A percentile compares a stretch with the other conserved stretches of the same genome.
Conservation (phyloP, 2,329 filamentous ascomycete genomes). For the Pyrenophora seminiperda region DNA sequence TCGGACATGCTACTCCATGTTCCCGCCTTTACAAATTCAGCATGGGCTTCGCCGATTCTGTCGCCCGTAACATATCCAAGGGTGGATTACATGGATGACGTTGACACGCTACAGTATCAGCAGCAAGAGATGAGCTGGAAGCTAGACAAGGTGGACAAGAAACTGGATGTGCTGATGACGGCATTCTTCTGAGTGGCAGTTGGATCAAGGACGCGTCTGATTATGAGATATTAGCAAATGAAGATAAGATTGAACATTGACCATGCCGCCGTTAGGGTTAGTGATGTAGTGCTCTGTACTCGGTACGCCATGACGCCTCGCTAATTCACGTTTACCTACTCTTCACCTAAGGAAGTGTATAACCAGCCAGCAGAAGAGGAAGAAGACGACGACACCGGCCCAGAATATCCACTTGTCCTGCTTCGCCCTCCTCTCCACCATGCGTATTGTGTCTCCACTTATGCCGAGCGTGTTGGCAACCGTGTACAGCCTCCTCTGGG, state of each 20-base stretch:
- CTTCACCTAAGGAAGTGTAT: conserved; percentile 74
- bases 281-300: too few species aligned
- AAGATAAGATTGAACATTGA: too few species aligned
- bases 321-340: too few species aligned
- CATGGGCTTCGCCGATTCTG: conserved; percentile 1
- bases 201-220: too few species aligned
- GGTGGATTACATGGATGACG: not conserved
- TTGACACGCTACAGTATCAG: not conserved
- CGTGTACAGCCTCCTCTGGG: conserved; percentile 86
- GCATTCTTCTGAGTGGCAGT: not conserved
- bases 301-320: too few species aligned
- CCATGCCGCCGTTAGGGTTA: too few species aligned
- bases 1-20: conserved; percentile 1
- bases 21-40: not conserved
- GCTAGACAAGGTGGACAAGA: not conserved
- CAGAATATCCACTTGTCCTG: conserved; percentile 99
- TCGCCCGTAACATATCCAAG: not conserved
- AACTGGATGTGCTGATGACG: not conserved
- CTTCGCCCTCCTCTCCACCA: conserved; percentile 88
- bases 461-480: conserved; percentile 93
- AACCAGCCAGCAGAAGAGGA: conserved; percentile 89
- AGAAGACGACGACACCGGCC: conserved; percentile 82
- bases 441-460: conserved; percentile 93
- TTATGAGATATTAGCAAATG: too few species aligned
- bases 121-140: conserved; percentile 1